Evolutionary conservation across 306 rosid species (phyloP).

Genomic region (Parietaria judaica): DNA sequence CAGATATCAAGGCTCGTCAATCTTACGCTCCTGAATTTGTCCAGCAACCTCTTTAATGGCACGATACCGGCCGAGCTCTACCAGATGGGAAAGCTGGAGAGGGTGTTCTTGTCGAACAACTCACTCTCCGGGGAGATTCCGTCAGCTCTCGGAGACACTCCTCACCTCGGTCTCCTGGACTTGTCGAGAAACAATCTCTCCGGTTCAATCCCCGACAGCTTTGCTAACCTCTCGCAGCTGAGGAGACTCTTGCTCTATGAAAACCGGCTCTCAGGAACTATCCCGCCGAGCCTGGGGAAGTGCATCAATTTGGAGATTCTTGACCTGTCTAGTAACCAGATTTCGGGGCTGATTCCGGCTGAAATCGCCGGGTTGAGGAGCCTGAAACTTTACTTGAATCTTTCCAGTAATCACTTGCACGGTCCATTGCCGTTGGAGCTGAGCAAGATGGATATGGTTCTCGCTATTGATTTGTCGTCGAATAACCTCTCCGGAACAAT

Average conservation of each 20-base stretch:
- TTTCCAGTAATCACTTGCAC: constrained; percentile 55
- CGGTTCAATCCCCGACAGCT: constrained; percentile 77
- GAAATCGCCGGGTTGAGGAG: constrained; percentile 83
- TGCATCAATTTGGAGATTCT: constrained; percentile 74
- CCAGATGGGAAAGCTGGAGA: constrained; percentile 57
- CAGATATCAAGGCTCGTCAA: constrained; percentile 66
- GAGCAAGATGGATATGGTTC: constrained; percentile 93
- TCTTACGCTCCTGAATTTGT: constrained; percentile 65
- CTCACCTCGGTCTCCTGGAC: constrained; percentile 76
- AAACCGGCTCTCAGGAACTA: constrained; percentile 69
- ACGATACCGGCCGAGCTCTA: constrained; percentile 56
- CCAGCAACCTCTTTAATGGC: constrained; percentile 69
- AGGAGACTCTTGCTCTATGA: constrained; percentile 65
- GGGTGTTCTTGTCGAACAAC: constrained; percentile 65
- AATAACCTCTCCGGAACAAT: constrained; percentile 67
- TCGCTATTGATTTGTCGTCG: constrained; percentile 67
- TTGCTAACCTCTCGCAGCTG: constrained; percentile 70
- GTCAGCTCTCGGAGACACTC: constrained; percentile 46
- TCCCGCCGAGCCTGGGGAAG: constrained; percentile 71
- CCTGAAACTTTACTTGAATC: constrained; percentile 77
- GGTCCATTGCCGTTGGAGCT: constrained; percentile 73
- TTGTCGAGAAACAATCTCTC: constrained; percentile 73
- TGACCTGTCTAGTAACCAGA: constrained; percentile 69
- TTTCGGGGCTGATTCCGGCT: constrained; percentile 58
- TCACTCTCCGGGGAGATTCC: constrained; percentile 84